Evolutionary conservation across 2,329 filamentous ascomycete genomes (phyloP).

Genomic region (Dactylonectria macrodidyma): DNA sequence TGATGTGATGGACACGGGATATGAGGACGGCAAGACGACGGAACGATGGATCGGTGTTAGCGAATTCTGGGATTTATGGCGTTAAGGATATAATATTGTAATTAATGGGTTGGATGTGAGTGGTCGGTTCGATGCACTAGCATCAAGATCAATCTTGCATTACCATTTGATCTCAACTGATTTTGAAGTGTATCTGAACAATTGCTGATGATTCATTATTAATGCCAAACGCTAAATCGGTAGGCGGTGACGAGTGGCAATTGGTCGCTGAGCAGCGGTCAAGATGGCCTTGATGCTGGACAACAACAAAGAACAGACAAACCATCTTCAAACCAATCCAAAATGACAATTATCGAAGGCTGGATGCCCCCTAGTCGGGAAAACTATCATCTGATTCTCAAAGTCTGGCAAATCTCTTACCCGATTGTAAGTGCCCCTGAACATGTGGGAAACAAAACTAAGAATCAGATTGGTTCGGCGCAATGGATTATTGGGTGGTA

Average conservation of each 20-base stretch:
- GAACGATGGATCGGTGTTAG: not conserved
- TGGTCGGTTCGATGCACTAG: not conserved
- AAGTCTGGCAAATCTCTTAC: constrained; percentile 66
- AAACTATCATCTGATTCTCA: constrained; percentile 69
- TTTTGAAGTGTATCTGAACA: no score
- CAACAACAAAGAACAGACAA: constrained; percentile 11
- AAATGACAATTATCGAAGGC: constrained; percentile 65
- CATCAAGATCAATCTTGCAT: not conserved
- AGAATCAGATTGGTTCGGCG: constrained; percentile 73
- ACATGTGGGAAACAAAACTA: constrained; percentile 18
- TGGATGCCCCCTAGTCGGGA: constrained; percentile 72
- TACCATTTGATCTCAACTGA: no score
- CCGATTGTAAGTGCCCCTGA: constrained; percentile 62
- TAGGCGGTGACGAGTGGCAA: constrained; percentile 47
- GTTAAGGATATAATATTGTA: not conserved
- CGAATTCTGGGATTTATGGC: not conserved
- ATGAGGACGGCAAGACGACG: not conserved
- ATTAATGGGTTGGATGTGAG: not conserved
- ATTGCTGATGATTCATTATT: not conserved
- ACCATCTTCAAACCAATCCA: constrained; percentile 13
- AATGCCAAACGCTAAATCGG: not conserved
- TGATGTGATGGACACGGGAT: constrained; percentile 60
- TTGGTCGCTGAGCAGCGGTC: constrained; percentile 32
- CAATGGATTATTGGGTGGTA: constrained; percentile 89
- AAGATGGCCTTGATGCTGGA: not conserved